Evolutionary conservation across 75 land plant genomes (phyloP), one percentile per base, ranked within the genome.

Genomic region (Pseudotsuga menziesii): DNA sequence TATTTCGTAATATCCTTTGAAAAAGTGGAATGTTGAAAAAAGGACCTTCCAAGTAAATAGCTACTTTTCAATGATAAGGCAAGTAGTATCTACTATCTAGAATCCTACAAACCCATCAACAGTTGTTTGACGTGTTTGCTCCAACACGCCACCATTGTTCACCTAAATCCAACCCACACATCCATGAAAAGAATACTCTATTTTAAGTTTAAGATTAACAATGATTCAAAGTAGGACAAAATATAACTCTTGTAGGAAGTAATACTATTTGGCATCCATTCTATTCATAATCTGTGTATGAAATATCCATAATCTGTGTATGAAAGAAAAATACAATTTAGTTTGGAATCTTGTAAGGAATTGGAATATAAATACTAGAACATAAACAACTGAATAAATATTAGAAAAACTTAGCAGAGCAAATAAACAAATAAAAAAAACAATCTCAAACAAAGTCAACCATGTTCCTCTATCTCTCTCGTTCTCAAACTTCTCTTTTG

Each of bases 121-220:
- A 52, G 91, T 91, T 23, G 73, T 83, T 15, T 82, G 56, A 32
- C 94, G 88, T 22, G 83, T 85, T 36, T 87, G 71, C 83, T 91
- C 97, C 74, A 94, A 78, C 77, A 91, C 15, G 7, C 98, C 98
- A 76, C 97, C 98, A 90, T 96, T 96, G 73, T 96, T 96, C 48
- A 95, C 92, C 98, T 95, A n/a, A 39, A n/a, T n/a, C 72, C 32
- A 39, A 54, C 5, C 2, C 27, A 74, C 32, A 70, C 27, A 57
- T 48, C 11, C 48, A 69, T 20, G 25, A 20, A 27, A 32, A 75
- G 26, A 35, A 63, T 58, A 74, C 29, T 17, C 39, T 27, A 75
- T 60, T 75, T 39, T 41, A n/a, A 9, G 35, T 41, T 22, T 39
- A 15, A 41, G 25, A n/a, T 22, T 8, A 48, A 48, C 54, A 48